Base-by-base conservation (phyloP, 2,329 filamentous ascomycete species). In the Ophiostoma sp. region DNA sequence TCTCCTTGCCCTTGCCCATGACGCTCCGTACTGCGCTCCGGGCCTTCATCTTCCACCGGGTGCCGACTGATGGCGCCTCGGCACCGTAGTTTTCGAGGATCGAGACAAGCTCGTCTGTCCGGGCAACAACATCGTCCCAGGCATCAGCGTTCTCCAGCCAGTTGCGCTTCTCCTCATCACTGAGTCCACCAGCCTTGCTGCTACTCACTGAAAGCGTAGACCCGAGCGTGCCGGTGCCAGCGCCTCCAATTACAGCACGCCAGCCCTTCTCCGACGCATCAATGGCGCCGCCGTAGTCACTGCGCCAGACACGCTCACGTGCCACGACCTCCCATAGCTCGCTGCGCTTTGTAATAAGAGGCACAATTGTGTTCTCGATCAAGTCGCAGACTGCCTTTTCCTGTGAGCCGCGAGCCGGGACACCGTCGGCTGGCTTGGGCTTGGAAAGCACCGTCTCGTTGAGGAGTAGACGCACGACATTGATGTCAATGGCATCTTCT, bases 191-290 rank as follows among this genome's bases (percentile, higher is more conserved):
- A 7, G 72, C 74, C 27, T 27, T 65, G n/a, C 70, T 71, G 10
- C 35, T 41, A 75, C 78, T 70, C 73, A 78, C 69, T 73, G 79
- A 73, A 62, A 82, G 84, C 72, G 78, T 82, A 69, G 73, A 82
- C 77, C 76, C 84, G 77, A 85, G 76, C 41, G 67, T 35, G 20
- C 73, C 73, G 13, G 17, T 70, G 41, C 57, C 67, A 71, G 52
- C 68, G 52, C 73, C 75, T 73, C 82, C 74, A 0, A 85, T 82
- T 0, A 90, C 86, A 0, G 90, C 88, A 1, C 95, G 86, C 94
- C 94, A 99, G 0, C 90, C 92, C 77, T 94, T 94, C 80, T 98
- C 95, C 39, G 94, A 87, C 1, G 92, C 92, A 6, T 93, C 90
- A 1, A 98, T 83, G 4, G 94, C 92, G 1, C 88, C 89, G 0